Evolutionary conservation across 805 yeast species (phyloP).

Genomic region (Candida easanensis): DNA sequence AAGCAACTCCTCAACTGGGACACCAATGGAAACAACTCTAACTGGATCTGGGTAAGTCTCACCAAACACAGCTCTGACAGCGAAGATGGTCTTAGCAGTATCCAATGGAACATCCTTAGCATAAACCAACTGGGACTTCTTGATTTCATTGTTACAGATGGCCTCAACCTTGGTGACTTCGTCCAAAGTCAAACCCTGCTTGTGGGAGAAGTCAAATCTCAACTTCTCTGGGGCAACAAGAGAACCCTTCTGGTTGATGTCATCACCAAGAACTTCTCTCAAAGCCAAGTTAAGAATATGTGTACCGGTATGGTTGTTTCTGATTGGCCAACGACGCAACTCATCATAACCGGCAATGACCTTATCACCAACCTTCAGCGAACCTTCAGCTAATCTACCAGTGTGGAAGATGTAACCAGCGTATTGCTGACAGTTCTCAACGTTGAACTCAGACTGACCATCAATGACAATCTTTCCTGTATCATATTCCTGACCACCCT

Average conservation of each 20-base stretch:
- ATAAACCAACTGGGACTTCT: conserved; percentile 67
- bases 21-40: conserved; percentile 95
- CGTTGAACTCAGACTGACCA: conserved; percentile 83
- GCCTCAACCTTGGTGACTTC: conserved; percentile 77
- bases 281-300: conserved; percentile 90
- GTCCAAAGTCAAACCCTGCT: conserved; percentile 69
- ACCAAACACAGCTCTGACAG: conserved; percentile 97
- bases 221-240: conserved; percentile 92
- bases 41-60: conserved; percentile 99
- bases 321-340: conserved; percentile 91
- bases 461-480: conserved; percentile 91
- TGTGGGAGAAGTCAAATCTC: conserved; percentile 95
- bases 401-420: conserved; percentile 97
- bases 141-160: conserved; percentile 69
- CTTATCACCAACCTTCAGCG: conserved; percentile 59
- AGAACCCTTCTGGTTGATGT: conserved; percentile 94
- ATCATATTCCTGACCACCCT: conserved; percentile 98
- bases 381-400: conserved; percentile 79
- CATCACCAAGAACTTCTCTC: conserved; percentile 81
- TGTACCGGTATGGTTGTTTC: conserved; percentile 98
- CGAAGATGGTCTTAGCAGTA: conserved; percentile 69
- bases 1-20: conserved; percentile 77
- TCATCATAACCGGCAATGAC: conserved; percentile 90
- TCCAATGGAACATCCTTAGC: conserved; percentile 79
- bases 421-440: conserved; percentile 86